Percentiles rank a stretch among this genome's conserved stretches.
These are phyloP conservation scores for Wallemia ichthyophaga DNA, from an alignment of 1,284 basidiomycete species.

Conservation along the genomic window DNA sequence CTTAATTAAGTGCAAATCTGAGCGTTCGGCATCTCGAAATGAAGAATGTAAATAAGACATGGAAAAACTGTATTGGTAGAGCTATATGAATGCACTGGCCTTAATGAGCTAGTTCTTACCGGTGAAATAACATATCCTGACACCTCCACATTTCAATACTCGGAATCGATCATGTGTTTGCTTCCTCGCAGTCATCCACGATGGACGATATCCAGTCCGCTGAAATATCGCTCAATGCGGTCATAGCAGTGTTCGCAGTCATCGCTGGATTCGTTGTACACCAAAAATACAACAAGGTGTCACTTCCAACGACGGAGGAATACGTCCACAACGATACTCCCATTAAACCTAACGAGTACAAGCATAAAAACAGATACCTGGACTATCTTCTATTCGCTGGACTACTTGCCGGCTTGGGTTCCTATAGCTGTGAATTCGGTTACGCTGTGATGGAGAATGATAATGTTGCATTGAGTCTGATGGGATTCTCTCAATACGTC, in stretches of 20 bases:
- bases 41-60: too few species aligned
- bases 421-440: background rate
- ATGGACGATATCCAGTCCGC: background rate
- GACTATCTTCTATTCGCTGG: background rate
- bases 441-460: background rate
- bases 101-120: too few species aligned
- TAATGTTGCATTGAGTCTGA: background rate
- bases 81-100: too few species aligned
- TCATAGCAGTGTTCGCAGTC: background rate
- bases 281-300: background rate
- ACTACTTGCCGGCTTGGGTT: background rate
- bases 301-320: background rate
- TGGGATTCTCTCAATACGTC: background rate
- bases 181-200: too few species aligned
- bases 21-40: too few species aligned
- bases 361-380: background rate
- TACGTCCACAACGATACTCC: background rate
- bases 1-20: too few species aligned
- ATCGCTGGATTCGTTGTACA: background rate
- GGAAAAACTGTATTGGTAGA: too few species aligned
- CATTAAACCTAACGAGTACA: background rate
- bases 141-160: too few species aligned
- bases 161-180: too few species aligned
- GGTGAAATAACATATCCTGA: too few species aligned
- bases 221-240: background rate